Conservation (phyloP, 179 eudicot genomes). For the Silene coronaria region DNA sequence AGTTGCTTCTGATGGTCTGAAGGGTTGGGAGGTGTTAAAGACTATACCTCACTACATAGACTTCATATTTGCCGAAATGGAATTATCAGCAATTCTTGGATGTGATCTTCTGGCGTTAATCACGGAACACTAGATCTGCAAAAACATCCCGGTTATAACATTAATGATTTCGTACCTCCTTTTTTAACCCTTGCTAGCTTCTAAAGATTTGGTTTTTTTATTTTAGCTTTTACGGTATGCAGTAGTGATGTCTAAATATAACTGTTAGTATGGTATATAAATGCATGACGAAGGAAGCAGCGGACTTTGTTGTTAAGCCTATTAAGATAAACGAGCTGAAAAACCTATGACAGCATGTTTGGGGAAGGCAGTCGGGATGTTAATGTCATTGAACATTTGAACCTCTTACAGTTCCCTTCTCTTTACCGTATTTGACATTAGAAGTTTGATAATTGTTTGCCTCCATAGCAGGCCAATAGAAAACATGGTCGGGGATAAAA, state of each 20-base stretch:
- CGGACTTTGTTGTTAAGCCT: constrained; percentile 86
- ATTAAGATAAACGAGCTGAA: constrained; percentile 75
- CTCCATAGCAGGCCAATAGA: constrained; percentile 29
- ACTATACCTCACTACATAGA: constrained; percentile 57
- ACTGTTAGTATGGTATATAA: constrained; percentile 74
- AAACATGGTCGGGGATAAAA: constrained; percentile 41
- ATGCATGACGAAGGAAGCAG: constrained; percentile 87
- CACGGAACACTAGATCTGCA: constrained; percentile 82
- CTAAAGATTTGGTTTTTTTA: not conserved
- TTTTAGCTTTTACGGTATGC: constrained; percentile 27
- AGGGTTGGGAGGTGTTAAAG: constrained; percentile 90
- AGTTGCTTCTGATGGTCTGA: constrained; percentile 75
- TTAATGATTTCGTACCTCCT: not conserved
- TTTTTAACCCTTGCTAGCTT: not conserved
- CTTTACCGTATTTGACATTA: not conserved
- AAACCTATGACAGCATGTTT: constrained; percentile 93
- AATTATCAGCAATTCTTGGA: constrained; percentile 77
- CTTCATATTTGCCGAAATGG: constrained; percentile 82
- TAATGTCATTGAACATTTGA: not conserved
- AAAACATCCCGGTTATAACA: constrained; percentile 82
- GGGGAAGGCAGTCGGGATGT: constrained; percentile 72
- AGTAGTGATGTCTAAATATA: constrained; percentile 95
- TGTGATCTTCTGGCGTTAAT: constrained; percentile 70
- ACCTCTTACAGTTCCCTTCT: not conserved
- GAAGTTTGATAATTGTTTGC: not conserved